Conservation (phyloP, 345 rosid species). For the Arabis alpina region DNA sequence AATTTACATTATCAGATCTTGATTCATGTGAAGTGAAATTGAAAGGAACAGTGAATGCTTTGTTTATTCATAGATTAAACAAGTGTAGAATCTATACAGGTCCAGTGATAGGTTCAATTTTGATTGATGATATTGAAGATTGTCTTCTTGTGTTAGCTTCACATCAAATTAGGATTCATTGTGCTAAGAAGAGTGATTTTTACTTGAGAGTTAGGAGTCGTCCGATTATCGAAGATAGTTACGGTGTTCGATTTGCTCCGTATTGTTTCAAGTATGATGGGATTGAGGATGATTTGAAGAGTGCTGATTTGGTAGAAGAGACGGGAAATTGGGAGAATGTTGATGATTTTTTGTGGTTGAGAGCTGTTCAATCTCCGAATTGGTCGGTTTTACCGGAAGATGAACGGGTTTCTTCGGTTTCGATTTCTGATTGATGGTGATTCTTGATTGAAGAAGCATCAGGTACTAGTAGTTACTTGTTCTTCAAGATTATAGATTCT, state of each 20-base stretch:
- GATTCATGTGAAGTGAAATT: conserved; percentile 73
- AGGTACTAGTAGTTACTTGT: not conserved
- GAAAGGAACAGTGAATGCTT: conserved; percentile 54
- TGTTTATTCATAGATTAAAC: conserved; percentile 64
- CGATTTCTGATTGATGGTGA: conserved; percentile 28
- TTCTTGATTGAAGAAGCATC: conserved; percentile 27
- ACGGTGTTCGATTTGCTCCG: conserved; percentile 69
- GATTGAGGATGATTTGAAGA: conserved; percentile 66
- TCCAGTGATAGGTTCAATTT: conserved; percentile 76
- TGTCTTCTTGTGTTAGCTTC: conserved; percentile 74
- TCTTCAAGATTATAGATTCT: not conserved
- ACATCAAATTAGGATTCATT: conserved; percentile 88
- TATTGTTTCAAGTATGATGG: conserved; percentile 74
- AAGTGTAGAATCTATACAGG: conserved; percentile 63
- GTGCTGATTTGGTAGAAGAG: conserved; percentile 68
- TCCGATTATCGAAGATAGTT: conserved; percentile 84
- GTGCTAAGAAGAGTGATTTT: conserved; percentile 63
- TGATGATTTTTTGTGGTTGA: conserved; percentile 91
- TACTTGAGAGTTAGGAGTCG: conserved; percentile 84
- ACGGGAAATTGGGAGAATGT: conserved; percentile 70
- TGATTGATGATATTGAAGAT: conserved; percentile 74
- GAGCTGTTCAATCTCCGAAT: conserved; percentile 79
- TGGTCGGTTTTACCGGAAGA: conserved; percentile 75
- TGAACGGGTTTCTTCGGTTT: conserved; percentile 53
- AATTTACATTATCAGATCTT: conserved; percentile 67